Evolutionary conservation across 495 filamentous ascomycete genomes (phyloP), one percentile per base, ranked within the genome.

Genomic region (Pseudotulostoma volvatum): DNA sequence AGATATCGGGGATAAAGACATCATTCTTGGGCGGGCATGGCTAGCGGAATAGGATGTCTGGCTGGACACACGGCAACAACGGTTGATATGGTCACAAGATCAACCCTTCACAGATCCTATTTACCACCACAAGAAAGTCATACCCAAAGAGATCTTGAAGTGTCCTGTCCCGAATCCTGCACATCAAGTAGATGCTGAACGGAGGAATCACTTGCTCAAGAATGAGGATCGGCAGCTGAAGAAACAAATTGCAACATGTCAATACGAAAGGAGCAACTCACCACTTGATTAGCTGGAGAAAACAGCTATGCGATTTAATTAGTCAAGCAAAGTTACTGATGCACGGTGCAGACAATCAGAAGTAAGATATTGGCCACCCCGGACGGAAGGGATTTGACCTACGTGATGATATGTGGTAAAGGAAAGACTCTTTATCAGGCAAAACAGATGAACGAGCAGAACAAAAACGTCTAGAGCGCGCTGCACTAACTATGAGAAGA

Each of bases 31-130:
- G 9, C 15, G 33, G 13, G 19, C 13, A 18, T 40, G 16, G 15
- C 33, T 40, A 33, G 14, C 21, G 16, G n/a, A 40, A 11, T 19
- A 40, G 15, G 11, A 20, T 9, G 21, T 40, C 20, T 13, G 31
- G 20, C 7, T 40, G 20, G 18, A 40, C 20, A 33, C 23, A 23
- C 9, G 17, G 14, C 9, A 40, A 9, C 14, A 34, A n/a, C 33
- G 20, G 11, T 19, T 40, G 19, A 13, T 40, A 2, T 40, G 33
- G 9, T 7, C 33, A 19, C 14, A 40, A 3, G 15, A 40, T 7
- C 3, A 13, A 4, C 14, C 23, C 17, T 19, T 40, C 18, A 7
- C 23, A 40, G 33, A 34, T 20, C 23, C 32, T 9, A 31, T 17
- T 33, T 33, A n/a, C n/a, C 11, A 34, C 9, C 28, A 40, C 14